Conservation (phyloP, 495 filamentous ascomycete genomes). For the Podospora australis region DNA sequence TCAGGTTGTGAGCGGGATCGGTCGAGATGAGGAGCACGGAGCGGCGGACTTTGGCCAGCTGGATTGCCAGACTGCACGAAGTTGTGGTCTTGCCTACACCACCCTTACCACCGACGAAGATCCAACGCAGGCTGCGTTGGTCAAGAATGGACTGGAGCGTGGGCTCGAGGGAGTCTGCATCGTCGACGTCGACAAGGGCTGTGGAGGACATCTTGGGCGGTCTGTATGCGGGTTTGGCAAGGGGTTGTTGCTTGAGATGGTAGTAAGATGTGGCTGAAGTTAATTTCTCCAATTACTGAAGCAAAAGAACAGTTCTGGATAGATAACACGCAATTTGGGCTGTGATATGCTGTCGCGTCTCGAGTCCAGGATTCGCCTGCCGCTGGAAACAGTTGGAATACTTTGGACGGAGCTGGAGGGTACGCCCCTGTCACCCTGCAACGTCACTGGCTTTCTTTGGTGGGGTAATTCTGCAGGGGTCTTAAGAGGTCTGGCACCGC, state of each 20-base stretch:
- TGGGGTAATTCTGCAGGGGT: too few relatives aligned
- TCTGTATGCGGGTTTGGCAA: not conserved
- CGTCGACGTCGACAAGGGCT: constrained; percentile 60
- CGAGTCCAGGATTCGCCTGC: not conserved
- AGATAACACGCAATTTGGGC: too few relatives aligned
- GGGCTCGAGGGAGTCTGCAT: constrained; percentile 77
- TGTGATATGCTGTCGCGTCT: not conserved
- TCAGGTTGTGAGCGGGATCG: constrained; percentile 96
- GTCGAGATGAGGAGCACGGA: constrained; percentile 97
- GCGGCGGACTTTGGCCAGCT: constrained; percentile 92
- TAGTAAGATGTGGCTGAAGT: too few relatives aligned
- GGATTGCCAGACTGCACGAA: constrained; percentile 94
- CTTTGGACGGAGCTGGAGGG: not conserved
- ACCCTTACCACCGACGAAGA: constrained; percentile 98
- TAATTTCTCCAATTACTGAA: too few relatives aligned
- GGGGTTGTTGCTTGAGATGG: not conserved
- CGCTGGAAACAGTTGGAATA: constrained; percentile 26
- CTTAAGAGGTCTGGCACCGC: too few relatives aligned
- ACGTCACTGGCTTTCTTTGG: constrained; percentile 22
- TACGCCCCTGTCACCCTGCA: constrained; percentile 7
- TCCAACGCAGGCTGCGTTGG: constrained; percentile 93
- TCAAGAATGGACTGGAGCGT: constrained; percentile 90
- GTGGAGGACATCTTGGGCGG: constrained; percentile 59
- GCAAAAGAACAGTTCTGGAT: too few relatives aligned
- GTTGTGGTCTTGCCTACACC: constrained; percentile 99